Base-by-base conservation (phyloP, 23 red algal species). In the Pyropia haitanensis region DNA sequence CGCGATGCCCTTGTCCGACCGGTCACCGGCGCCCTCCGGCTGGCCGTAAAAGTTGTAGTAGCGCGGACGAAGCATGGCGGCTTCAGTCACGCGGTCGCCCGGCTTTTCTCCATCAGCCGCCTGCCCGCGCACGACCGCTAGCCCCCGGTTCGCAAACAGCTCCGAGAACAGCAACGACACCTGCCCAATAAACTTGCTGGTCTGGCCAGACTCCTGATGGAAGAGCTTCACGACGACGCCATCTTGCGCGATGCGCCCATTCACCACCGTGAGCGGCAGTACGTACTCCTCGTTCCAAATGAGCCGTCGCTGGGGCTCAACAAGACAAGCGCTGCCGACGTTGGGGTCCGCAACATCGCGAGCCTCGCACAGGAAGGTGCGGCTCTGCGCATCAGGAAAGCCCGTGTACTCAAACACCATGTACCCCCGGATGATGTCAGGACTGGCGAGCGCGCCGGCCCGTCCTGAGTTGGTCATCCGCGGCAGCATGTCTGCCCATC, bases 21-120 rank as follows among this genome's bases (percentile, higher is more conserved):
- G 65, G 50, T 95, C 82, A 10, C 64, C 74, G n/a, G 56, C 55
- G 49, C 80, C 80, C 5, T 87, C 50, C 13, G 71, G 65, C 21
- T 71, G 72, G 18, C 89, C 89, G 58, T 95, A 95, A 59, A 95
- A 87, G 73, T 95, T 95, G 71, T 95, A 95, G 27, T 70, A 95
- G 23, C 81, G 68, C 26, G 89, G 89, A 25, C 85, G 75, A 57
- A 95, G 65, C 73, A 87, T 64, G 50, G 81, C 81, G 21, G 77
- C 79, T 46, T 59, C 23, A 6, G 61, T 28, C 21, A 87, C 68
- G 55, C 85, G 76, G 53, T 90, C 85, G 26, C 85, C 85, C 19
- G 73, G 58, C 46, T 69, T 66, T 67, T 90, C 85, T 14, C 64
- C 77, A 54, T 90, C 85, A 10, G 71, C 77, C 19, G 85, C 73